phyloP scores from a whole-genome alignment of 2,329 filamentous ascomycete species.

The Diaporthe citri region DNA sequence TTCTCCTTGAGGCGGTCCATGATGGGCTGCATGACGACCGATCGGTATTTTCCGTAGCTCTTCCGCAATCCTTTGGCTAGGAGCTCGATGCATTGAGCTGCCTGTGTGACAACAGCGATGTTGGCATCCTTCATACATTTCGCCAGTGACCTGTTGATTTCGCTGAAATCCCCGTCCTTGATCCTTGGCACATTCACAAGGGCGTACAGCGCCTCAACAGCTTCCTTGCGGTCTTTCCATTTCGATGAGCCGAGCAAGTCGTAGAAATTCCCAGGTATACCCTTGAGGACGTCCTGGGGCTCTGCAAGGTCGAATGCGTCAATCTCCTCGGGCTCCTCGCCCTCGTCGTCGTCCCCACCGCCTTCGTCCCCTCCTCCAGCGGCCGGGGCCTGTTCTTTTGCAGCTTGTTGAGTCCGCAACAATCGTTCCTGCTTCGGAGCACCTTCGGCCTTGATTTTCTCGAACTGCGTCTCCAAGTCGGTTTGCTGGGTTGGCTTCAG shows the following conservation, averaged over 20 bases:
- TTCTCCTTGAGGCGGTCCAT: conserved; percentile 98
- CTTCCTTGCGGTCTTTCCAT: conserved; percentile 98
- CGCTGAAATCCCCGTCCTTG: conserved; percentile 89
- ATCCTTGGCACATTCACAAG: conserved; percentile 88
- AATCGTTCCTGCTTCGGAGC: conserved; percentile 91
- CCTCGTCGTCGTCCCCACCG: conserved; percentile 66
- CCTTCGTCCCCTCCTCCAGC: conserved; percentile 71
- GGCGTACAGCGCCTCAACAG: conserved; percentile 83
- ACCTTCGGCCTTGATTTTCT: conserved; percentile 89
- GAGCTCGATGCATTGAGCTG: conserved; percentile 91
- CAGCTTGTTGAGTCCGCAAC: conserved; percentile 89
- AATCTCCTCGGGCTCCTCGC: conserved; percentile 77
- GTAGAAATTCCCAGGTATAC: conserved; percentile 83
- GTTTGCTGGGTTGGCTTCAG: conserved; percentile 95
- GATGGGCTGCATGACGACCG: conserved; percentile 86
- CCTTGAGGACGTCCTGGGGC: conserved; percentile 86
- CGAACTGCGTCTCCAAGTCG: conserved; percentile 93
- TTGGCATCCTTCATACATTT: conserved; percentile 99
- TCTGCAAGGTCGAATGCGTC: conserved; percentile 87
- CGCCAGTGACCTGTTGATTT: conserved; percentile 85
- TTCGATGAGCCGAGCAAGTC: conserved; percentile 91
- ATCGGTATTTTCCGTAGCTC: conserved; percentile 83
- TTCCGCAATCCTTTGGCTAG: conserved; percentile 87
- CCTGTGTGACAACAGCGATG: conserved; percentile 91
- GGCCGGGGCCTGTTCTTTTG: conserved; percentile 77